phyloP scores from a whole-genome alignment of 208 protist species.

The Wallacemonas sp. region DNA sequence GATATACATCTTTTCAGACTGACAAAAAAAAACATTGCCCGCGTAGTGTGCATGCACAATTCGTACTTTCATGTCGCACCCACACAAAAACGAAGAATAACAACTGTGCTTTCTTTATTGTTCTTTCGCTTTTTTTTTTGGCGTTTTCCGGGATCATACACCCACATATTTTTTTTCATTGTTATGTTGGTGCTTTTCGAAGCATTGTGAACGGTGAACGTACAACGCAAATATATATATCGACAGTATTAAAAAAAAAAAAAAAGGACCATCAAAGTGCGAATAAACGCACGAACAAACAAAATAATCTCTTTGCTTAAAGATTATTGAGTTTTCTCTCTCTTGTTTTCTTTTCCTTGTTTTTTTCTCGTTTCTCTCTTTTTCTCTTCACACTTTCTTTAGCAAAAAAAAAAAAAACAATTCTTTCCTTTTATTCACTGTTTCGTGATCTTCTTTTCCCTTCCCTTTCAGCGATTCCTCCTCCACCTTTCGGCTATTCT shows the following conservation, averaged over 20 bases:
- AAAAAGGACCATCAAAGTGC: background rate
- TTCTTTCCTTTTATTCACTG: constrained; percentile 6
- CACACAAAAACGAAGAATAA: too few relatives aligned
- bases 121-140: constrained; percentile 4
- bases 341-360: background rate
- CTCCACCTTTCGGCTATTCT: too few relatives aligned
- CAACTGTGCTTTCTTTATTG: constrained; percentile 1
- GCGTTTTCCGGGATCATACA: background rate
- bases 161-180: too few relatives aligned
- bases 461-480: constrained; percentile 9
- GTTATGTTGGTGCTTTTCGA: too few relatives aligned
- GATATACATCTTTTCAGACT: too few relatives aligned
- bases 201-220: too few relatives aligned
- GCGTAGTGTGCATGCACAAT: too few relatives aligned
- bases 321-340: constrained; percentile 2
- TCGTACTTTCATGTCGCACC: too few relatives aligned
- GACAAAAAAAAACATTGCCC: too few relatives aligned
- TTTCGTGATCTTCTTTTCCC: constrained; percentile 9
- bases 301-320: background rate
- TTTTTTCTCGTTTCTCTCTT: constrained; percentile 9
- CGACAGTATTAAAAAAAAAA: background rate
- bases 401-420: too few relatives aligned
- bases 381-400: constrained; percentile 4
- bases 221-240: too few relatives aligned
- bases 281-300: background rate